Evolutionary conservation across 1,284 basidiomycete species (phyloP).

Genomic region (Marasmius sp.): DNA sequence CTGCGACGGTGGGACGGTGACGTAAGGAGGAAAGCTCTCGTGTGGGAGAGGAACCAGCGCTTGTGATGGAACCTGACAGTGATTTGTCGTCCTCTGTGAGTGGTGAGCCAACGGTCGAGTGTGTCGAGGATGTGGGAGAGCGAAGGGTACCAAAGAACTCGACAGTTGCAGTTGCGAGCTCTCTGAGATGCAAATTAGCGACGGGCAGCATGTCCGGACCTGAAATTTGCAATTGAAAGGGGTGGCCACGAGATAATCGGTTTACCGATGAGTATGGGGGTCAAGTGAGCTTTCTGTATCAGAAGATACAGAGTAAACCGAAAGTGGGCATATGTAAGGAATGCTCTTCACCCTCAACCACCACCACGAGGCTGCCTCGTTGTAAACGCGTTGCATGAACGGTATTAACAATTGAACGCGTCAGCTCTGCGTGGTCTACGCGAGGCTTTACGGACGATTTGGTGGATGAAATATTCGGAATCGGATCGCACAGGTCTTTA

Average conservation of each 20-base stretch:
- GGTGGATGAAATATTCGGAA: neutral
- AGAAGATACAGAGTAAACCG: slow-evolving; percentile 4
- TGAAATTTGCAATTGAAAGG: slow-evolving; percentile 36
- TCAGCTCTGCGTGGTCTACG: neutral
- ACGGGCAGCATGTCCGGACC: slow-evolving; percentile 43
- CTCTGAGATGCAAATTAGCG: slow-evolving; percentile 55
- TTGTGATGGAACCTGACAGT: slow-evolving; percentile 27
- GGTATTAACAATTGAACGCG: neutral
- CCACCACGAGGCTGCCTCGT: slow-evolving; percentile 17
- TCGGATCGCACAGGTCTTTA: neutral
- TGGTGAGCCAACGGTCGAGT: slow-evolving; percentile 13
- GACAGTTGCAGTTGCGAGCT: slow-evolving; percentile 56
- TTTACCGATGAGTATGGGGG: slow-evolving; percentile 9
- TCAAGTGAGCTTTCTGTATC: neutral
- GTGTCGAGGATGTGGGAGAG: slow-evolving; percentile 31
- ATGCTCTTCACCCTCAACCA: neutral
- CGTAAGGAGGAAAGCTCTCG: slow-evolving; percentile 45
- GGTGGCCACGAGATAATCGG: slow-evolving; percentile 38
- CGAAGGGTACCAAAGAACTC: slow-evolving; percentile 53
- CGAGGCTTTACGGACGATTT: neutral
- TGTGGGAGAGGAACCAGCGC: slow-evolving; percentile 37
- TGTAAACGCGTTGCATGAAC: slow-evolving; percentile 13
- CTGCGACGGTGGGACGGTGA: slow-evolving; percentile 48
- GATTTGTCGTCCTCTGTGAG: slow-evolving; percentile 18
- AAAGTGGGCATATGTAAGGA: neutral